Base-by-base conservation (phyloP, 192 early-diverging fungal genomes). In the Endogone sp. region DNA sequence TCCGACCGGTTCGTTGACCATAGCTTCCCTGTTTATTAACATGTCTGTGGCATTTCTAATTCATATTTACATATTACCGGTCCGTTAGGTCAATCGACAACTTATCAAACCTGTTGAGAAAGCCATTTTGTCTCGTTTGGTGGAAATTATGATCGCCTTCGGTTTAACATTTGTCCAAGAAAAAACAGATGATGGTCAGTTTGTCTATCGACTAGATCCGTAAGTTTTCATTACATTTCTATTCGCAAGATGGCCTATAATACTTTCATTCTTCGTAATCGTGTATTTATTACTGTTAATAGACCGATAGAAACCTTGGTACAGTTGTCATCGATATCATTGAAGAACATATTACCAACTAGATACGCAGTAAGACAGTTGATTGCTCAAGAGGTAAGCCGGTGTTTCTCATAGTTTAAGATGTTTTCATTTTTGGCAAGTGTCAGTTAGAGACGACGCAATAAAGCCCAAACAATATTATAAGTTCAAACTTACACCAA, bases 311-410 rank as follows among this genome's bases (percentile, higher is more conserved):
- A 84, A 26, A 75, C 81, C 64, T 61, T 85, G 4, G 67, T 78
- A 3, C 65, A 72, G 25, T 87, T 80, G 64, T 75, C 79, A 6
- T 32, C 67, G 13, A 64, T 73, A 32, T 62, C 72, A 32, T 64
- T 66, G 24, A 81, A 81, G 66, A 69, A 62, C 20, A 66, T 89
- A 16, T 64, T 89, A 71, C 73, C 87, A 4, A 86, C 74, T 60
- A 81, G 81, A n/a, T 93, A 94, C 74, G 88, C 93, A 0, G 86
- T 92, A 4, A 84, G 91, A 57, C 93, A 95, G 77, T 73, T 97
- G 59, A 85, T 95, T 67, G 75, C 93, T 1, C 90, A 90, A 68
- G 91, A 95, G 81, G 88, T 92, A 65, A 71, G 70, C 60, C 73
- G 61, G 30, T 29, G 28, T 61, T 66, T 20, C 24, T n/a, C n/a